A percentile compares a stretch with the other conserved stretches of the same genome.
phyloP scores from a whole-genome alignment of 164 flowering plant species.

The Annona cherimola region DNA sequence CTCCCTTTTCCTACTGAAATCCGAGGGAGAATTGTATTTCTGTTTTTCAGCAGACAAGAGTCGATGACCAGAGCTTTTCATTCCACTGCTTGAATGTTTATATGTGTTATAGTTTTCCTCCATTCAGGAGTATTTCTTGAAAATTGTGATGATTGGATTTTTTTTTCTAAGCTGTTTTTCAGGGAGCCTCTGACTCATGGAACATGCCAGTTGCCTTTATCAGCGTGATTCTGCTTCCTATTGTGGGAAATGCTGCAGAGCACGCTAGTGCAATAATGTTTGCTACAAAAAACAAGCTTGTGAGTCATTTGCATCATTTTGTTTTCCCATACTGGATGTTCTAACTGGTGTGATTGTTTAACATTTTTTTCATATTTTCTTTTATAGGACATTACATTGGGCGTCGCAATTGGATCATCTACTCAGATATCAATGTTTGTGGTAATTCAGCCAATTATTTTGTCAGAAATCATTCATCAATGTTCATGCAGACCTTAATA shows the following conservation, averaged over 20 bases:
- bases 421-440: slow-evolving; percentile 82
- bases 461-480: too few species aligned
- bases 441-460: slow-evolving; percentile 26
- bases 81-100: not conserved
- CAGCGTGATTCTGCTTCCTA: slow-evolving; percentile 71
- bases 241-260: slow-evolving; percentile 79
- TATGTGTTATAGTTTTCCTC: not conserved
- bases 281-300: slow-evolving; percentile 71
- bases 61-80: not conserved
- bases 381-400: slow-evolving; percentile 57
- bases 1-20: not conserved
- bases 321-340: not conserved
- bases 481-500: too few species aligned
- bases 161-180: slow-evolving; percentile 14
- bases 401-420: slow-evolving; percentile 77
- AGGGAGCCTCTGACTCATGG: slow-evolving; percentile 70
- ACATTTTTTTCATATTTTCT: slow-evolving; percentile 1
- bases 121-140: not conserved
- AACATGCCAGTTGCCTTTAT: slow-evolving; percentile 73
- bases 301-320: slow-evolving; percentile 22
- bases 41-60: not conserved
- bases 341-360: slow-evolving; percentile 4
- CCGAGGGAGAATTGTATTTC: not conserved
- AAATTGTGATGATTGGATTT: not conserved
- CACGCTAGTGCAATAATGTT: slow-evolving; percentile 82